Base-by-base conservation (phyloP, 352 stramenopile species). In the Pythium aristosporum region DNA sequence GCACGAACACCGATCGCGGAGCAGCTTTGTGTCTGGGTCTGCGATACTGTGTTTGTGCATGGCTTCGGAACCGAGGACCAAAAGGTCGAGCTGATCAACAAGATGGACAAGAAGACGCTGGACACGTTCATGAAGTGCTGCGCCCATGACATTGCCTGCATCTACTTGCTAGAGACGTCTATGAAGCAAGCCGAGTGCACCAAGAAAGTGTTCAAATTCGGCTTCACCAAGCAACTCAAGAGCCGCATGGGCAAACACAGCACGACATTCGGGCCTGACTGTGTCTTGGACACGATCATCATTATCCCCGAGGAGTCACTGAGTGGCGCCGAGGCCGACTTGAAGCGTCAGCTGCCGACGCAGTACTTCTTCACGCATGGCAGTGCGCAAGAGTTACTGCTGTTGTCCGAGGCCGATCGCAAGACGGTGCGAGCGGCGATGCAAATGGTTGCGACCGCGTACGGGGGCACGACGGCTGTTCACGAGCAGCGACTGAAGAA, bases 171-270 rank as follows among this genome's bases (percentile, higher is more conserved):
- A 13, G 50, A 57, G 50, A 57, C 32, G 25, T 30, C 25, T 5
- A 30, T 30, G 25, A 30, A 30, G 25, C 25, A 30, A 30, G 25
- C 25, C 25, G 7, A 23, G 11, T 4, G 36, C 25, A 15, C 32
- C 16, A 58, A 46, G 34, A 44, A 46, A 21, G 34, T 58, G 4
- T 44, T 47, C 51, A 58, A 58, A 34, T 58, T 58, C 13, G 51
- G 51, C 6, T 58, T n/a, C 51, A 21, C 51, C 18, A 47, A 46
- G 21, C 46, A 58, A 32, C 5, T 58, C 5, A 32, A 47, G 16
- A 30, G 32, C 5, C 51, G 34, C 18, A 58, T 58, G 51, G 20
- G 7, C 9, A 34, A 41, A 13, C 54, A 44, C 28, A 18, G 12
- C 21, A 52, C 6, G 12, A 41, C n/a, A 41, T 52, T 52, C 23